Evolutionary conservation across 164 flowering plant genomes (phyloP).

Genomic region (Santalum album): DNA sequence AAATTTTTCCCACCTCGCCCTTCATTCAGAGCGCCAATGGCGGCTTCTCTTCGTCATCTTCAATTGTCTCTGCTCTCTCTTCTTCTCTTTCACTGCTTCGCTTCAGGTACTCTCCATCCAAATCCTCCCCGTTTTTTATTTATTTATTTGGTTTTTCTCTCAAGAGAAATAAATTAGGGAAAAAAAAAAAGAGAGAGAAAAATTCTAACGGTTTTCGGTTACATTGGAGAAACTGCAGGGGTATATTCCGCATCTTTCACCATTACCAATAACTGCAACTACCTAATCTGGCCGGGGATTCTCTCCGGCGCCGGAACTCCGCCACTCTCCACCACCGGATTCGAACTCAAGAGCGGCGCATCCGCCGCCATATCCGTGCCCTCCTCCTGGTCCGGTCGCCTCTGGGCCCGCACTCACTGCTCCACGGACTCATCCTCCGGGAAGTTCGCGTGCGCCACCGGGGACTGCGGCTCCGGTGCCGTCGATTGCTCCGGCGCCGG

Average conservation of each 20-base stretch:
- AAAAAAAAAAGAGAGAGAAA: too few species aligned
- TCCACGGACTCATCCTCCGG: constrained; percentile 41
- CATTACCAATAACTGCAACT: constrained; percentile 63
- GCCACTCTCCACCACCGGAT: constrained; percentile 54
- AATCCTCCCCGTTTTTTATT: too few species aligned
- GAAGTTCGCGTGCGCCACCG: constrained; percentile 56
- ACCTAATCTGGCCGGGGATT: constrained; percentile 88
- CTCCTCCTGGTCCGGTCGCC: constrained; percentile 83
- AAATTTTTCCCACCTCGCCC: too few species aligned
- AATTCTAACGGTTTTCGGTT: too few species aligned
- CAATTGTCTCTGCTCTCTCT: background rate
- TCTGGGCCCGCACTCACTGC: constrained; percentile 90
- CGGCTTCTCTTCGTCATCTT: background rate
- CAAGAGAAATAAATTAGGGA: too few species aligned
- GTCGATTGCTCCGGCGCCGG: constrained; percentile 71
- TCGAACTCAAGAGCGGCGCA: constrained; percentile 40
- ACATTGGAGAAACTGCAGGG: too few species aligned
- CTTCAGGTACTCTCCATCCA: too few species aligned
- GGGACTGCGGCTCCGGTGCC: constrained; percentile 68
- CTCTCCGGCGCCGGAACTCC: constrained; percentile 57
- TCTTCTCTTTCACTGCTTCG: background rate
- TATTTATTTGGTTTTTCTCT: too few species aligned
- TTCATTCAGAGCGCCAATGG: too few species aligned
- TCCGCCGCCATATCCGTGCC: constrained; percentile 50
- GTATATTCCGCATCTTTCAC: constrained; percentile 27